These are phyloP conservation scores for Fusarium foetens DNA, from an alignment of 2,329 filamentous ascomycete species.

Conservation along the genomic window DNA sequence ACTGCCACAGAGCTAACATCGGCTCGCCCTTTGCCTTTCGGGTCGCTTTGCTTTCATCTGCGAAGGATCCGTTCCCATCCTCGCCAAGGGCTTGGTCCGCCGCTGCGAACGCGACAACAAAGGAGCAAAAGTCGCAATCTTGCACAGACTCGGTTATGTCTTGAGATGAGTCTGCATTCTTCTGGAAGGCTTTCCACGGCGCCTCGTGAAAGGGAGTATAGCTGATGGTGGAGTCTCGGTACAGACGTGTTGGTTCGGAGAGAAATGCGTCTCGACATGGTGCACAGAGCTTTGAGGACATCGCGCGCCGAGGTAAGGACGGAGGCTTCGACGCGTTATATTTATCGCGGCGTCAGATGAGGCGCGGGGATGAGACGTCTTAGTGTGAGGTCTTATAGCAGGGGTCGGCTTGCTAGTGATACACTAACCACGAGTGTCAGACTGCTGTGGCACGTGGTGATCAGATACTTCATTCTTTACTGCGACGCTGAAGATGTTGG, in stretches of 20 bases:
- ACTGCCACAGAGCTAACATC: not conserved
- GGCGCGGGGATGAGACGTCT: not conserved
- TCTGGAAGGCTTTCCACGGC: not conserved
- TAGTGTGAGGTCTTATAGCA: not conserved
- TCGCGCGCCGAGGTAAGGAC: accelerated
- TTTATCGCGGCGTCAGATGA: not conserved
- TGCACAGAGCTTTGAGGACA: not conserved
- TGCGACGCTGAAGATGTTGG: not conserved
- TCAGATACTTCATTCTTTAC: not conserved
- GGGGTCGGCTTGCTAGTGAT: not conserved
- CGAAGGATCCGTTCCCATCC: not conserved
- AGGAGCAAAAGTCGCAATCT: not conserved
- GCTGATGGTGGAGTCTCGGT: not conserved
- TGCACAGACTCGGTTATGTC: not conserved
- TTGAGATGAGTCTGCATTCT: too few relatives aligned
- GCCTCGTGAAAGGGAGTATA: not conserved
- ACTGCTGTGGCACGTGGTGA: not conserved
- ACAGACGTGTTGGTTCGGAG: accelerated
- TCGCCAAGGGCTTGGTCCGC: not conserved
- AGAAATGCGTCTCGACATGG: not conserved
- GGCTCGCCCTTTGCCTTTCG: not conserved
- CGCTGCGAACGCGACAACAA: not conserved
- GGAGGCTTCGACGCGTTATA: not conserved
- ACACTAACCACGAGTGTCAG: not conserved
- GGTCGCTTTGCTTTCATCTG: not conserved